These are phyloP conservation scores for Xylariales sp. DNA, from an alignment of 2,329 filamentous ascomycete genomes.

Conservation along the genomic window DNA sequence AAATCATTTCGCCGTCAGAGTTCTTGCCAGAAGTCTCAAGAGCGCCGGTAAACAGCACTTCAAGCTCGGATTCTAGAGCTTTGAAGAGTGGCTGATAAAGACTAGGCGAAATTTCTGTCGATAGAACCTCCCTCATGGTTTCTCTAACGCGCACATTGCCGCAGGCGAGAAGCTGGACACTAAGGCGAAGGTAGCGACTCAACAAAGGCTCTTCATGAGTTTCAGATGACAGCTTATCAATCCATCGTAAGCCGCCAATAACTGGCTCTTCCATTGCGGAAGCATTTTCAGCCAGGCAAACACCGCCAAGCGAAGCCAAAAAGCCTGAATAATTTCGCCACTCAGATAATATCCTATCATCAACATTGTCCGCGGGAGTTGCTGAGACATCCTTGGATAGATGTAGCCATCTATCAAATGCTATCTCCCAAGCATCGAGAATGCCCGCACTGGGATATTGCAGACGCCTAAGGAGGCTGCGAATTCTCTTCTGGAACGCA, in stretches of 20 bases:
- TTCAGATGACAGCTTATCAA: constrained; percentile 56
- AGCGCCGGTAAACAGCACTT: constrained; percentile 55
- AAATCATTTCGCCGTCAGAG: constrained; percentile 58
- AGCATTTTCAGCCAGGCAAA: constrained; percentile 58
- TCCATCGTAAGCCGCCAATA: constrained; percentile 57
- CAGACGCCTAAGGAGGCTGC: constrained; percentile 55
- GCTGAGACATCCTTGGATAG: constrained; percentile 60
- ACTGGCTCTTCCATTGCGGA: constrained; percentile 53
- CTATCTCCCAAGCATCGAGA: constrained; percentile 61
- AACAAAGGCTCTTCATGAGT: constrained; percentile 58
- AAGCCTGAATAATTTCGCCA: constrained; percentile 70
- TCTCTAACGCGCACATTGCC: constrained; percentile 61
- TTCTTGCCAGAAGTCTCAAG: constrained; percentile 46
- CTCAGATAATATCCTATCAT: constrained; percentile 54
- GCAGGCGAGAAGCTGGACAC: constrained; percentile 62
- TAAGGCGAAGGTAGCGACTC: constrained; percentile 56
- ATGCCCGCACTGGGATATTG: constrained; percentile 63
- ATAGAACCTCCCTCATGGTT: constrained; percentile 62
- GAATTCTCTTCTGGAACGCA: constrained; percentile 64
- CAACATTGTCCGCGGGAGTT: constrained; percentile 43
- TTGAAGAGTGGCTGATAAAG: constrained; percentile 62
- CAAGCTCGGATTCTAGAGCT: constrained; percentile 61
- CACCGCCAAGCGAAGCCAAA: constrained; percentile 61
- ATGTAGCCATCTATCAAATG: constrained; percentile 61
- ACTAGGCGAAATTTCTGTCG: constrained; percentile 57